Evolutionary conservation across 768 basidiomycete genomes (phyloP), one percentile per base, ranked within the genome.

Genomic region (Phylloporus scabripes): DNA sequence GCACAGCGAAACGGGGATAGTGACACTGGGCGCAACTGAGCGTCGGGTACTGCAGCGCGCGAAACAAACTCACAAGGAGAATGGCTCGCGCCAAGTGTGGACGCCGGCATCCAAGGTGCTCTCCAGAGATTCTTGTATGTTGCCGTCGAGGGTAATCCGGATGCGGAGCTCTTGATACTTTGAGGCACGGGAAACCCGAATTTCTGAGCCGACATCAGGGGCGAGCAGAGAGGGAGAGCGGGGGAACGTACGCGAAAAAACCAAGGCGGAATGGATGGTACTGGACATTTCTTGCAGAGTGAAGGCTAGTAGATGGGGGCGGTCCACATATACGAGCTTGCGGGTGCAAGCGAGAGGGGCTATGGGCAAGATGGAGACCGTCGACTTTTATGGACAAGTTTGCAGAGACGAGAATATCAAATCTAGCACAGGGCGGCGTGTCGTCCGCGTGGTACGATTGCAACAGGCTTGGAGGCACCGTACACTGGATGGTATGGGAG

Each of bases 341-440:
- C 59, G 39, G 51, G 14, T 34, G 55, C 61, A 56, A 57, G 64
- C 57, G 26, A 57, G 59, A 59, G 63, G 64, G 63, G 63, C 61
- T 57, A 61, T 59, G 63, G 63, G 63, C 63, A 66, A 59, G 61
- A 59, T 36, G 54, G 55, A 53, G 52, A 45, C 38, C 51, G 48
- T 38, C 33, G 56, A 54, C 55, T 61, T 62, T 61, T 64, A 63
- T 56, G 55, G 58, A 37, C 43, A 44, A 42, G 48, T 32, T 31
- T 40, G 45, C 12, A 49, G 28, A 46, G 51, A 41, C 42, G 18
- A 54, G 50, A 65, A 64, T 65, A 64, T 63, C 57, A 66, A 64
- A 64, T 64, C 63, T 55, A 17, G 52, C 63, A 64, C 63, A 64
- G 63, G 63, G 37, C 56, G 50, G 61, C 61, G 63, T 64, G 63